Conservation (phyloP, 139 green algal species). For the Astrephomene gubernaculifera region DNA sequence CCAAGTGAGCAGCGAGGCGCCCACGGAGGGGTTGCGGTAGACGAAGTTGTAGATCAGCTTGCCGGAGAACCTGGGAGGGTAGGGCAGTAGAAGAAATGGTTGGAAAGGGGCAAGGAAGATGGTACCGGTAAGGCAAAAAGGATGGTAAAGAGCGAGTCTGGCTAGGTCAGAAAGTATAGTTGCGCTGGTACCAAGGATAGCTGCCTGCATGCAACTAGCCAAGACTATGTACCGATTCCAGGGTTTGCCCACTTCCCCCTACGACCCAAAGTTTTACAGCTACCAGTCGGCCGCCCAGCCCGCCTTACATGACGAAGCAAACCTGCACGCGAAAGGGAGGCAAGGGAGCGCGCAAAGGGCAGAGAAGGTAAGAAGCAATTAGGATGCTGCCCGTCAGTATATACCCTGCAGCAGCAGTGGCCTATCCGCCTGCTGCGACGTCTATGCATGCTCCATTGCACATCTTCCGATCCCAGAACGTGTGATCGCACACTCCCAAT, state of each 20-base stretch:
- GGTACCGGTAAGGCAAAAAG: too few relatives aligned
- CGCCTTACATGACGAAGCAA: slow-evolving; percentile 49
- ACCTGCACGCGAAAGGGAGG: neutral
- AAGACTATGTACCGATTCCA: neutral
- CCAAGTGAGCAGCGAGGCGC: slow-evolving; percentile 18
- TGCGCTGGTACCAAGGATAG: neutral
- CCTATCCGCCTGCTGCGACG: too few relatives aligned
- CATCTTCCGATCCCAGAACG: too few relatives aligned
- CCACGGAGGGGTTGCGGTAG: slow-evolving; percentile 11
- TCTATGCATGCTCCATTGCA: too few relatives aligned
- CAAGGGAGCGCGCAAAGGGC: neutral
- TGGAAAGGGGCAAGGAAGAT: neutral
- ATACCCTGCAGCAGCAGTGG: too few relatives aligned
- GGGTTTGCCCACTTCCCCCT: too few relatives aligned
- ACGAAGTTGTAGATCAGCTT: slow-evolving; percentile 56
- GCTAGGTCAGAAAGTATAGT: too few relatives aligned
- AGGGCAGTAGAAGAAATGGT: neutral
- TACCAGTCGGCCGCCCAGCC: neutral
- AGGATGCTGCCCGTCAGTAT: too few relatives aligned
- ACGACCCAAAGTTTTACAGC: too few relatives aligned
- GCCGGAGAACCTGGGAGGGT: slow-evolving; percentile 6
- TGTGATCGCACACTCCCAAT: too few relatives aligned
- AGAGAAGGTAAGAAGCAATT: too few relatives aligned
- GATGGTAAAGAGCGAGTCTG: too few relatives aligned
- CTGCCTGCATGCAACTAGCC: neutral